Evolutionary conservation across 2,329 filamentous ascomycete species (phyloP).

Genomic region (Aspergillus tubingensis): DNA sequence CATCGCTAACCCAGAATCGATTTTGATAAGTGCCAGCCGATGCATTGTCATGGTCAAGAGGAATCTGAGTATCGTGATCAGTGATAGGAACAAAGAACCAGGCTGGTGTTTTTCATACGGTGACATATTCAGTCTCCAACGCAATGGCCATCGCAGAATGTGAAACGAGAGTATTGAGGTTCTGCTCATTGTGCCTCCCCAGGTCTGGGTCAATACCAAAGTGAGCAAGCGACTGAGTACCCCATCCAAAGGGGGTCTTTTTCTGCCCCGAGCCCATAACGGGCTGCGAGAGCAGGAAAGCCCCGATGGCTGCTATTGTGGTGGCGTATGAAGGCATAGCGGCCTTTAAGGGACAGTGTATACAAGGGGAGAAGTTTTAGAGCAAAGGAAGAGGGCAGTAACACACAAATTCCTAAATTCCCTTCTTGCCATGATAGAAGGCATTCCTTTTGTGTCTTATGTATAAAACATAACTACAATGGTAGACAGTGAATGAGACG

Average conservation of each 20-base stretch:
- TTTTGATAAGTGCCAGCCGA: slow-evolving; percentile 55
- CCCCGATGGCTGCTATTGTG: not conserved
- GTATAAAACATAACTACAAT: not conserved
- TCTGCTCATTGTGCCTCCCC: not conserved
- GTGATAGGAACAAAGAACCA: not conserved
- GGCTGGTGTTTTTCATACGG: not conserved
- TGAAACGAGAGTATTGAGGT: not conserved
- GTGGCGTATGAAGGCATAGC: not conserved
- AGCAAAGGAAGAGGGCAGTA: not conserved
- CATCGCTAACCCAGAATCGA: slow-evolving; percentile 57
- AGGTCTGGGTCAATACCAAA: not conserved
- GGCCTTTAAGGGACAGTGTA: not conserved
- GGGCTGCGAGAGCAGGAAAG: not conserved
- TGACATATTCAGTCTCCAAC: not conserved
- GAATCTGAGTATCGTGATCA: slow-evolving; percentile 25
- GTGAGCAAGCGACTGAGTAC: not conserved
- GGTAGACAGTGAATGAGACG: not conserved
- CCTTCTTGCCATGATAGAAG: not conserved
- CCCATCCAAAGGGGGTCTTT: not conserved
- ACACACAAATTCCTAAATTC: not conserved
- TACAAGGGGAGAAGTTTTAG: not conserved
- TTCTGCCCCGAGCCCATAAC: not conserved
- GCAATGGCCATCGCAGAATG: slow-evolving; percentile 1
- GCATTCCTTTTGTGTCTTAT: not conserved
- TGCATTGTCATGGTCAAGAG: slow-evolving; percentile 34